Evolutionary conservation across 1,139 yeast genomes (phyloP).

Genomic region (Fermentozyma sake): DNA sequence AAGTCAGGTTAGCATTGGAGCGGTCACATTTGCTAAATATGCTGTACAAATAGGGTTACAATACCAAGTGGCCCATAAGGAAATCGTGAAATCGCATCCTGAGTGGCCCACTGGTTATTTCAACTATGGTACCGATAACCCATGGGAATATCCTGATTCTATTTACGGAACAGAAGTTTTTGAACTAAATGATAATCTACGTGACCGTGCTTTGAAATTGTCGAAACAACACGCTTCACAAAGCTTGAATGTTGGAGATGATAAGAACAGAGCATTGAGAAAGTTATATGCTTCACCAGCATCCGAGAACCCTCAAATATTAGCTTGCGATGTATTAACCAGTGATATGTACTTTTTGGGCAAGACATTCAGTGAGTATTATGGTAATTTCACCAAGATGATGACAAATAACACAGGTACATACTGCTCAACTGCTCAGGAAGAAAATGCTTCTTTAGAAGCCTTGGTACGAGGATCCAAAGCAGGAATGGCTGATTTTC

Average conservation of each 20-base stretch:
- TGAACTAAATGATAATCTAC: slow-evolving; percentile 54
- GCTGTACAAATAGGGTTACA: slow-evolving; percentile 62
- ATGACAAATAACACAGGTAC: slow-evolving; percentile 57
- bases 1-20: slow-evolving; percentile 41
- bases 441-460: slow-evolving; percentile 64
- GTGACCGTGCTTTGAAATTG: slow-evolving; percentile 54
- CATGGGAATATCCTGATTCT: slow-evolving; percentile 48
- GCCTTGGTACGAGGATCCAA: slow-evolving; percentile 52
- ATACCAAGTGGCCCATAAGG: slow-evolving; percentile 47
- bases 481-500: slow-evolving; percentile 52
- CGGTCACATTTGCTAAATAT: slow-evolving; percentile 57
- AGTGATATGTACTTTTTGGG: slow-evolving; percentile 63
- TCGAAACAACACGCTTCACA: slow-evolving; percentile 43
- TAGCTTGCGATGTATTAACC: slow-evolving; percentile 57
- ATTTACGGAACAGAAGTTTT: slow-evolving; percentile 66
- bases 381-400: slow-evolving; percentile 42
- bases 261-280: slow-evolving; percentile 44
- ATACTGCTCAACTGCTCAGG: slow-evolving; percentile 65
- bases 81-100: slow-evolving; percentile 43
- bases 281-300: slow-evolving; percentile 47
- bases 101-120: slow-evolving; percentile 62
- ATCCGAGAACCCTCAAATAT: slow-evolving; percentile 41
- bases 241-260: slow-evolving; percentile 44
- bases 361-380: slow-evolving; percentile 45
- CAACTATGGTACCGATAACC: slow-evolving; percentile 49